Evolutionary conservation across 805 yeast genomes (phyloP).

Genomic region (Scheffersomyces ergatensis): DNA sequence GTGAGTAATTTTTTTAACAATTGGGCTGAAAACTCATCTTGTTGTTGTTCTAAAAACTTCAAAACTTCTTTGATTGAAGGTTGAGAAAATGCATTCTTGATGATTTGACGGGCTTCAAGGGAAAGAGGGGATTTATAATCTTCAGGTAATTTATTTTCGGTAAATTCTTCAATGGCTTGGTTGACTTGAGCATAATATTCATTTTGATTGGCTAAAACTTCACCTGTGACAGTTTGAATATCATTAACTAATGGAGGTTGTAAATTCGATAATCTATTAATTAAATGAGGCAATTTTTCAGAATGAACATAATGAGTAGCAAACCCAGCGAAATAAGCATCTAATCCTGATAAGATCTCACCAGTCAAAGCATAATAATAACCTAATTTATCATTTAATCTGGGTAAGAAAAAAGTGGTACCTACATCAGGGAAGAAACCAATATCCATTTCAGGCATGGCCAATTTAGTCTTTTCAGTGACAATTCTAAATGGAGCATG

Average conservation of each 20-base stretch:
- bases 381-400: conserved; percentile 79
- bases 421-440: conserved; percentile 98
- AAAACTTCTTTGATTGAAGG: conserved; percentile 55
- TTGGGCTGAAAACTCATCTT: conserved; percentile 62
- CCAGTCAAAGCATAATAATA: conserved; percentile 87
- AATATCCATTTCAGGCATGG: conserved; percentile 98
- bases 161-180: conserved; percentile 74
- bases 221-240: conserved; percentile 17
- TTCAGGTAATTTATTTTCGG: conserved; percentile 59
- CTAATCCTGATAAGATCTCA: conserved; percentile 70
- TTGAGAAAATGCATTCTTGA: conserved; percentile 67
- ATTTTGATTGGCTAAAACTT: conserved; percentile 18
- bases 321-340: conserved; percentile 77
- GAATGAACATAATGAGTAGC: conserved; percentile 88
- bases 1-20: conserved; percentile 54
- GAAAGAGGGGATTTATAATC: conserved; percentile 59
- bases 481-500: conserved; percentile 92
- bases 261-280: conserved; percentile 62
- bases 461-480: conserved; percentile 86
- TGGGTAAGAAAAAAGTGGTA: conserved; percentile 82
- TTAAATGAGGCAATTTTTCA: conserved; percentile 58
- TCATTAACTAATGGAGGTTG: conserved; percentile 40
- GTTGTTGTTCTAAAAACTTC: conserved; percentile 48
- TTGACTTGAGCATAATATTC: conserved; percentile 60
- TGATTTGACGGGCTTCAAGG: conserved; percentile 53